These are phyloP conservation scores for Lonicera japonica DNA, from an alignment of 129 eudicot species.

Conservation along the genomic window DNA sequence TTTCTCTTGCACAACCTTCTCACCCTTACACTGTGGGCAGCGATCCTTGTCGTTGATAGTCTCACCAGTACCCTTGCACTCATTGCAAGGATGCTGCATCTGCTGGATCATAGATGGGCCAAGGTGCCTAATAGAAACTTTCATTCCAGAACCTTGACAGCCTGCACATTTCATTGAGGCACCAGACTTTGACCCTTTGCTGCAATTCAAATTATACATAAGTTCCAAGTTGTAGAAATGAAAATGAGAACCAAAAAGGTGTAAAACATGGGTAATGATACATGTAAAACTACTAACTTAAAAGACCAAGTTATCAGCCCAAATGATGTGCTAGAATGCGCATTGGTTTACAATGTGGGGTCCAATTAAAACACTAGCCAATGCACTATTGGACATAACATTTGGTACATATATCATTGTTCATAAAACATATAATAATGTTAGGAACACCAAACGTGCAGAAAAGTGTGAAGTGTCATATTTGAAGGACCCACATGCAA, in stretches of 20 bases:
- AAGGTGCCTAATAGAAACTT: conserved; percentile 3
- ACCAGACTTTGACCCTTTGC: conserved; percentile 1
- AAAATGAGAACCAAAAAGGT: neutral
- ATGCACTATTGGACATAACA: too few species aligned
- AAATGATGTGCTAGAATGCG: too few species aligned
- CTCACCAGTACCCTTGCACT: conserved; percentile 18
- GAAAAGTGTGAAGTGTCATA: too few species aligned
- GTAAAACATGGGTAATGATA: neutral
- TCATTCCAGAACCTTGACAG: conserved; percentile 13
- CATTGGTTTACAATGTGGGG: too few species aligned
- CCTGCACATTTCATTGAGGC: too few species aligned
- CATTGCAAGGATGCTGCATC: conserved; percentile 8
- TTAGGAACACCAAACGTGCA: too few species aligned
- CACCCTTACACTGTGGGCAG: conserved; percentile 11
- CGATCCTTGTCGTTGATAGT: conserved; percentile 2
- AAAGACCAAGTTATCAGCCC: too few species aligned
- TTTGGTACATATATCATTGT: too few species aligned
- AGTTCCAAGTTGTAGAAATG: neutral
- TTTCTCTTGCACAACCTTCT: neutral
- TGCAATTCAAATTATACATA: neutral
- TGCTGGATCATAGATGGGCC: neutral
- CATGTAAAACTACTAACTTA: too few species aligned
- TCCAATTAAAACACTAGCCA: too few species aligned
- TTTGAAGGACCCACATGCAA: too few species aligned
- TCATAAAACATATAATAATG: too few species aligned